phyloP scores from a whole-genome alignment of 176 grass and related monocot species.

The Rhynchospora pubera region DNA sequence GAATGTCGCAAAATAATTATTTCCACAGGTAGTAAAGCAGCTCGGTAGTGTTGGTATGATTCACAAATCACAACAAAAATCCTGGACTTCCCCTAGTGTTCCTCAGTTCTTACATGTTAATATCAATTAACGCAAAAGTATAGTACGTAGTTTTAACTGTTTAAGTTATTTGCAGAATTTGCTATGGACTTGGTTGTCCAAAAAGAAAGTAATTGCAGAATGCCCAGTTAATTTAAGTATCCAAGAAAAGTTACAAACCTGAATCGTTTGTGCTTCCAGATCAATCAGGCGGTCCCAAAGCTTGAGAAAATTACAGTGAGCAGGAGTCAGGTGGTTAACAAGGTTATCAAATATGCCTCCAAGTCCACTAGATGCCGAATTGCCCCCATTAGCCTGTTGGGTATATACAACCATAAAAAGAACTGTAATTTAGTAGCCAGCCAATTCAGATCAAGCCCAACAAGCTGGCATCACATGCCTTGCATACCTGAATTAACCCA shows the following conservation, averaged over 20 bases:
- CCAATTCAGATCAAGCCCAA: background rate
- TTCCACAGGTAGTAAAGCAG: background rate
- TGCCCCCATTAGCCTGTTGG: slow-evolving; percentile 74
- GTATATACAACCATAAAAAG: background rate
- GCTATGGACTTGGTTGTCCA: too few relatives aligned
- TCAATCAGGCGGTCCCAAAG: slow-evolving; percentile 84
- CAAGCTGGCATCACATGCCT: background rate
- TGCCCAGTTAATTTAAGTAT: background rate
- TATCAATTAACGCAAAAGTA: background rate
- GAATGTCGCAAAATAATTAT: background rate
- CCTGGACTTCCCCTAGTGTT: background rate
- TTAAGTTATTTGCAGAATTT: background rate
- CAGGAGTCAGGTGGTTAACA: slow-evolving; percentile 63
- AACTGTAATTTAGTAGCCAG: background rate
- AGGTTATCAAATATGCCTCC: slow-evolving; percentile 66
- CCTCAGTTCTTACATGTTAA: background rate
- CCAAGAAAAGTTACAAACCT: slow-evolving; percentile 52
- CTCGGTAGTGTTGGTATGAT: background rate
- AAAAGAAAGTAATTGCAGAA: background rate
- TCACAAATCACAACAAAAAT: background rate
- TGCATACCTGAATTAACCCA: background rate
- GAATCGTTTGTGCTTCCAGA: slow-evolving; percentile 73
- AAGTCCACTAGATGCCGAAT: slow-evolving; percentile 67
- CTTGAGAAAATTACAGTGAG: slow-evolving; percentile 77
- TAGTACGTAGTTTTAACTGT: background rate